Conservation (phyloP, 495 filamentous ascomycete species). For the Daldinia concentrica region DNA sequence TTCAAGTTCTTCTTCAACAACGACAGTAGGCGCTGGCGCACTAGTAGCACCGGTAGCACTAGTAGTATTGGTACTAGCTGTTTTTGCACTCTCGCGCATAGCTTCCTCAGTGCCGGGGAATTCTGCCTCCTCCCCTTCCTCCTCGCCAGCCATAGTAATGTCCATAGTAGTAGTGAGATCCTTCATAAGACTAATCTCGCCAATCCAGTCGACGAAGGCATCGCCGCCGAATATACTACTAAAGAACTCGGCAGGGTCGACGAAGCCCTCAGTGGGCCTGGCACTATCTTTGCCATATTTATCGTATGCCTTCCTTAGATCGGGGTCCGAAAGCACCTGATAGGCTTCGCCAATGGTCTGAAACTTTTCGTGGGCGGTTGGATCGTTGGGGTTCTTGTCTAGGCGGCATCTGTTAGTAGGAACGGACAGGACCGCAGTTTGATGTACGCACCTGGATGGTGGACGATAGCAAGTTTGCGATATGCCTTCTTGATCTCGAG, state of each 20-base stretch:
- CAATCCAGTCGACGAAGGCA: slow-evolving; percentile 91
- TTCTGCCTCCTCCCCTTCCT: slow-evolving; percentile 68
- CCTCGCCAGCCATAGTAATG: slow-evolving; percentile 79
- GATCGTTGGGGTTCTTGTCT: slow-evolving; percentile 99
- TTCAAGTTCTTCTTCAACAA: slow-evolving; percentile 56
- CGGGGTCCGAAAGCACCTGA: slow-evolving; percentile 89
- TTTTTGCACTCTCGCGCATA: slow-evolving; percentile 58
- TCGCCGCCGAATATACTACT: slow-evolving; percentile 98
- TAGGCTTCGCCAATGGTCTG: slow-evolving; percentile 97
- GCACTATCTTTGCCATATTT: slow-evolving; percentile 95
- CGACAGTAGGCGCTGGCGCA: slow-evolving; percentile 48
- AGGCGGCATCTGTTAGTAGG: slow-evolving; percentile 7
- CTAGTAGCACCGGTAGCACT: slow-evolving; percentile 34
- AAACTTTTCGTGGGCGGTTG: slow-evolving; percentile 91
- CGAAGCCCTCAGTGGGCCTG: slow-evolving; percentile 87
- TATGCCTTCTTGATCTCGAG: slow-evolving; percentile 99
- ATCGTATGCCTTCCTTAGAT: slow-evolving; percentile 91
- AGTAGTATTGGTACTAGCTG: slow-evolving; percentile 32
- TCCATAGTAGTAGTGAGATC: slow-evolving; percentile 91
- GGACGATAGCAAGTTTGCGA: slow-evolving; percentile 86
- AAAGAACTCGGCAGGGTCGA: slow-evolving; percentile 98
- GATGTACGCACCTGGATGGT: slow-evolving; percentile 62
- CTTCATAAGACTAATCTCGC: slow-evolving; percentile 92
- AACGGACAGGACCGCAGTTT: background rate
- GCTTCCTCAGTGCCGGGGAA: slow-evolving; percentile 47